Evolutionary conservation across 805 yeast genomes (phyloP).

Genomic region (Saccharomycopsis guyanensis): DNA sequence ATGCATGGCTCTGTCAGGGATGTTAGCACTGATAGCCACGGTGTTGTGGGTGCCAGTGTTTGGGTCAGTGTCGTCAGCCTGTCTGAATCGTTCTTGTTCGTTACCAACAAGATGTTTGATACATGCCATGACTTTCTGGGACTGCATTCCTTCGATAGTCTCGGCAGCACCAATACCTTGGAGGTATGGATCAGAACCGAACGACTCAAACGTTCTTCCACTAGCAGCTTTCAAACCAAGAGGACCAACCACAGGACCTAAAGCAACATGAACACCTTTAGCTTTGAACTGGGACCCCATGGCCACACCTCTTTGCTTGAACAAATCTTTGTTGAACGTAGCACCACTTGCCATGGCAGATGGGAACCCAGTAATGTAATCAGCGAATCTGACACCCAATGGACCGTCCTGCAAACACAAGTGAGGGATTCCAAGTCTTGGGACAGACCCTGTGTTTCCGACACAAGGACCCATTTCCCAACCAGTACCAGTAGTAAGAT

Average conservation of each 20-base stretch:
- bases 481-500: slow-evolving; percentile 55
- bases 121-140: slow-evolving; percentile 48
- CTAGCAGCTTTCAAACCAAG: slow-evolving; percentile 55
- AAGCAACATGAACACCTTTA: slow-evolving; percentile 47
- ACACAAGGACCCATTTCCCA: slow-evolving; percentile 56
- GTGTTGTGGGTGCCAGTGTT: slow-evolving; percentile 28
- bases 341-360: slow-evolving; percentile 52
- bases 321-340: slow-evolving; percentile 45
- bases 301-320: slow-evolving; percentile 46
- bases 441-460: slow-evolving; percentile 53
- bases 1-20: slow-evolving; percentile 55
- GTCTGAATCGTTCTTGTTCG: slow-evolving; percentile 58
- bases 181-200: slow-evolving; percentile 54
- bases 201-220: slow-evolving; percentile 59
- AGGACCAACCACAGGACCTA: slow-evolving; percentile 55
- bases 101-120: slow-evolving; percentile 50
- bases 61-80: slow-evolving; percentile 24
- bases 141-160: slow-evolving; percentile 48
- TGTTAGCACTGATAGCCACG: slow-evolving; percentile 41
- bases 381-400: slow-evolving; percentile 50
- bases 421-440: slow-evolving; percentile 44
- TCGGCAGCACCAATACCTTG: slow-evolving; percentile 48
- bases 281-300: slow-evolving; percentile 45
- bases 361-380: slow-evolving; percentile 48
- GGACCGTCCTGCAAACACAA: slow-evolving; percentile 59